phyloP scores from a whole-genome alignment of 768 basidiomycete species.

The Chalciporus sphaerocephalus region DNA sequence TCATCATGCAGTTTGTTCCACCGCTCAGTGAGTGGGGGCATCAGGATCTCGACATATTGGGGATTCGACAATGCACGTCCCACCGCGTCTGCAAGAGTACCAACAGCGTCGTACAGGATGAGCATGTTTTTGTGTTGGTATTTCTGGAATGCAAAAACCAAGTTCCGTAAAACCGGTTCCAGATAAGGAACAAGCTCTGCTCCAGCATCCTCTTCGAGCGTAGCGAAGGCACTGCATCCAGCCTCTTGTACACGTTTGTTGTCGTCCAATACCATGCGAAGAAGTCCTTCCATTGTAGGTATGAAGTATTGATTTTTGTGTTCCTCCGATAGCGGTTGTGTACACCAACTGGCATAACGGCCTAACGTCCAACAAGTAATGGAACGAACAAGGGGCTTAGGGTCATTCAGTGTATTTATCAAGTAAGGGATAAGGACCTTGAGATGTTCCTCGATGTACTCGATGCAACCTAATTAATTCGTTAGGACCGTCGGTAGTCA shows the following conservation, averaged over 20 bases:
- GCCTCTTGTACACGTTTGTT: slow-evolving; percentile 99
- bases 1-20: slow-evolving; percentile 91
- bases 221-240: slow-evolving; percentile 97
- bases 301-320: slow-evolving; percentile 90
- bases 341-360: slow-evolving; percentile 96
- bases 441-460: slow-evolving; percentile 90
- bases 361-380: slow-evolving; percentile 99
- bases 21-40: slow-evolving; percentile 88
- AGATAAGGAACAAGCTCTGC: slow-evolving; percentile 86
- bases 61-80: slow-evolving; percentile 83
- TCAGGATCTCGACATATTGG: slow-evolving; percentile 86
- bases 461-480: slow-evolving; percentile 76
- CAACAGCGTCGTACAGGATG: slow-evolving; percentile 98
- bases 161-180: slow-evolving; percentile 89
- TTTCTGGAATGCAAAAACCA: slow-evolving; percentile 94
- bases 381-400: slow-evolving; percentile 96
- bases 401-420: slow-evolving; percentile 83
- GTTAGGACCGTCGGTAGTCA: slow-evolving; percentile 11
- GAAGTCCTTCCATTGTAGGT: slow-evolving; percentile 98
- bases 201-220: slow-evolving; percentile 96
- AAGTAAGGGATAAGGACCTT: slow-evolving; percentile 92
- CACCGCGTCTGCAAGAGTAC: slow-evolving; percentile 95
- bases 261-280: slow-evolving; percentile 95
- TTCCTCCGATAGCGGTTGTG: slow-evolving; percentile 76
- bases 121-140: slow-evolving; percentile 99